A percentile compares a stretch with the other conserved stretches of the same genome.
These are phyloP conservation scores for Marsdenia floribunda DNA, from an alignment of 257 asterid species.

Conservation along the genomic window DNA sequence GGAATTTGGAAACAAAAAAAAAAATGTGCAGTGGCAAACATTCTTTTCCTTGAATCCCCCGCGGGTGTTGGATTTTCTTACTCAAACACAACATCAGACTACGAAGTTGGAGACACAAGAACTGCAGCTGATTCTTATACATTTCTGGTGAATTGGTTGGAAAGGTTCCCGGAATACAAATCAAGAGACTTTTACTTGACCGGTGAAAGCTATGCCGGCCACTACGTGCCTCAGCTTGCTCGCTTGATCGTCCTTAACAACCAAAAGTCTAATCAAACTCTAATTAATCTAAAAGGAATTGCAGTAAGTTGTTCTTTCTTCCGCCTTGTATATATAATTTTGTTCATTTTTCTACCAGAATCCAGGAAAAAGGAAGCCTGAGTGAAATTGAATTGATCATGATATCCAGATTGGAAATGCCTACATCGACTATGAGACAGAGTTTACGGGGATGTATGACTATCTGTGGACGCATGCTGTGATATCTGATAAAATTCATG, in stretches of 20 bases:
- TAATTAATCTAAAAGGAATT: constrained; percentile 68
- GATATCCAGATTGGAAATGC: constrained; percentile 62
- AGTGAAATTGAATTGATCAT: too few species aligned
- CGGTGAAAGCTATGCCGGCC: constrained; percentile 78
- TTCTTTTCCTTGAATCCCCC: constrained; percentile 69
- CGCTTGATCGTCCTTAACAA: constrained; percentile 42
- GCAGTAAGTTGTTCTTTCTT: constrained; percentile 25
- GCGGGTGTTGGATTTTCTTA: constrained; percentile 88
- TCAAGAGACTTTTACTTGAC: constrained; percentile 46
- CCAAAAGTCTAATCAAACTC: constrained; percentile 29
- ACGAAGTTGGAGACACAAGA: constrained; percentile 36
- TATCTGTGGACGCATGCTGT: constrained; percentile 53
- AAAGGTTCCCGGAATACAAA: constrained; percentile 59
- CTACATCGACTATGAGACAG: constrained; percentile 27
- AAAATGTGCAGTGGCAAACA: constrained; percentile 51
- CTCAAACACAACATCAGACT: constrained; percentile 51
- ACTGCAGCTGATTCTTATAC: constrained; percentile 49
- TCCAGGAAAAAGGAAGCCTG: too few species aligned
- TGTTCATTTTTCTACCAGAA: too few species aligned
- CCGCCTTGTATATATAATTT: too few species aligned
- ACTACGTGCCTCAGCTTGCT: constrained; percentile 69
- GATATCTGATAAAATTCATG: constrained; percentile 58
- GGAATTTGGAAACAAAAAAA: background rate
- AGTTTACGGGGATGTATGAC: constrained; percentile 34
- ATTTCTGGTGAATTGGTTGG: constrained; percentile 56